Base-by-base conservation (phyloP, 768 basidiomycete genomes). In the Hericium erinaceus region DNA sequence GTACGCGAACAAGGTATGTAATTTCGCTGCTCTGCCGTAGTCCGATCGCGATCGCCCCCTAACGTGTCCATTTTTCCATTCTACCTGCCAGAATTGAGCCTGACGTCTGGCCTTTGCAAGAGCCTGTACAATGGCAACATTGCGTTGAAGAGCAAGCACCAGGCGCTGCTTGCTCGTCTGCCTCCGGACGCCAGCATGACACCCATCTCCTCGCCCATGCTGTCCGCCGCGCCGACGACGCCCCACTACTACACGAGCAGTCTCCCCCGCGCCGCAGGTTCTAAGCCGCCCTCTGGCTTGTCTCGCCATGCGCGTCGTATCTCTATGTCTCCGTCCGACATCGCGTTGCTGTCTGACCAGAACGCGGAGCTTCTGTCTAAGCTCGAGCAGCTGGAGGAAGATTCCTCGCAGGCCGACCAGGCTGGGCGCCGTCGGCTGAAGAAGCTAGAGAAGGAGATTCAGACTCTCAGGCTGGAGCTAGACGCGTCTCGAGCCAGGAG, bases 401-500 rank as follows among this genome's bases (percentile, higher is more conserved):
- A 92, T 59, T 82, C 89, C 15, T 69, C 69, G 11, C 78, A 79
- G 48, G 76, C 85, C 2, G 89, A 93, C 62, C 78, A 79, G 39
- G 74, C 77, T 1, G 89, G 91, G 12, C 78, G 84, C 58, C 79
- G 82, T 38, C 84, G 82, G 62, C 74, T 95, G 18, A 81, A 83
- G 48, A 77, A 77, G 65, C 69, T 95, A 54, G 90, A 93, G 71
- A 83, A 82, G 67, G 92, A 95, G 74, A 87, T 95, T n/a, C 73
- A 77, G 55, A 74, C 74, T 4, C 75, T 95, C 33, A 77, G 83
- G 49, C 83, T 85, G 38, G 89, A 91, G 63, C 76, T 94, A 33
- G 90, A 93, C 65, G 77, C 78, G 64, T 85, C 85, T n/a, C 84
- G 84, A 63, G 80, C 79, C 41, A 79, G 75, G 65, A 85, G 85